Evolutionary conservation across 768 basidiomycete species (phyloP), one percentile per base, ranked within the genome.

Genomic region (Pleurotus platypus): DNA sequence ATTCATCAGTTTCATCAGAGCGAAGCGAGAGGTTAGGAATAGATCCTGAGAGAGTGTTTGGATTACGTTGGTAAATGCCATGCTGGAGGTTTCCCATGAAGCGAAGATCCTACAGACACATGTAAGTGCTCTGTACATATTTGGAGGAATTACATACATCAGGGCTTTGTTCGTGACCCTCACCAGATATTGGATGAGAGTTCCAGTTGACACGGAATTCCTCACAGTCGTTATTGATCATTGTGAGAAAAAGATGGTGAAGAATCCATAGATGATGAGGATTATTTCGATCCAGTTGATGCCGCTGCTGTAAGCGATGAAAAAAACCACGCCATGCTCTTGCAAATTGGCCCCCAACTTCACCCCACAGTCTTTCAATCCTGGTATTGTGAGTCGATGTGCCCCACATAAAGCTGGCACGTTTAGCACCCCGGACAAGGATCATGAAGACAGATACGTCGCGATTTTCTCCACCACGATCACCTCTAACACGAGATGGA

Each of bases 361-460:
- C 77, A 12, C 77, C 69, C 78, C 78, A 80, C 0, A 80, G 63
- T 0, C 67, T 51, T 59, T 82, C 79, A 57, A 80, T 80, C 0
- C 69, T 63, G 0, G 73, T 73, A 55, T 81, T 83, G 4, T 63
- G 60, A 0, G 75, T 76, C 0, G 74, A 80, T 20, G 50, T 16
- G 1, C 74, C 74, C 72, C 72, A 74, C 40, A 72, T 69, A 46
- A 74, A 74, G 22, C 63, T 66, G 1, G 60, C 70, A 9, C 67
- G 57, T 35, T 69, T 65, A 0, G 62, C 58, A 2, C 77, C 75
- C 6, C 63, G 57, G 0, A 37, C 15, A 38, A 70, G 39, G n/a
- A 75, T 69, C 75, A 77, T 77, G 16, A 58, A 69, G 0, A 67
- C 49, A 2, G 74, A 66, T 7, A 71, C 66, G 7, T 62, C 55